A percentile compares a stretch with the other conserved stretches of the same genome.
These are phyloP conservation scores for Straminergon stramineum DNA, from an alignment of 225 moss, liverwort and hornwort species.

Conservation along the genomic window DNA sequence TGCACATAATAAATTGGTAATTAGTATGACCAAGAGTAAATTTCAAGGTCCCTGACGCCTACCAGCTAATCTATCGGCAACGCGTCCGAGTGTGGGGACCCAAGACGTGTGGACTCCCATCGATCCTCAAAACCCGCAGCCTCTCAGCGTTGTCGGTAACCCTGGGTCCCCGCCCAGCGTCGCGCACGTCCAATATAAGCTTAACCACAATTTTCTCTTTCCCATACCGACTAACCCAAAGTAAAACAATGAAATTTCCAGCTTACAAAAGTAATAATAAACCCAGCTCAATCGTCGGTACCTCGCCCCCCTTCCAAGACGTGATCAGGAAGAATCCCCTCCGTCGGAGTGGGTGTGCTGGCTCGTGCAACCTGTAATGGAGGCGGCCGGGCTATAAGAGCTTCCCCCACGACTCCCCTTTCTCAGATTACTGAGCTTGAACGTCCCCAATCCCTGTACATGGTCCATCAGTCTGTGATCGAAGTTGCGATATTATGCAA, in stretches of 20 bases:
- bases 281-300: neutral
- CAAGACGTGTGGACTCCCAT: neutral
- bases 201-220: neutral
- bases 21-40: neutral
- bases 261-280: no score
- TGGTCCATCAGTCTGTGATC: neutral
- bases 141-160: neutral
- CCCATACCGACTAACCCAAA: neutral
- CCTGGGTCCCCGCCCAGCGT: neutral
- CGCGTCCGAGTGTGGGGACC: neutral
- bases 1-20: neutral
- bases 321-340: slow-evolving; percentile 3
- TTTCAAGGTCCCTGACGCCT: neutral
- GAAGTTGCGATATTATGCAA: neutral
- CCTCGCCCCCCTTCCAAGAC: neutral
- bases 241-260: neutral
- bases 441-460: neutral
- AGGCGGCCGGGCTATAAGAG: neutral
- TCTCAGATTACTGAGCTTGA: no score
- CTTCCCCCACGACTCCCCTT: neutral
- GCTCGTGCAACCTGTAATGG: neutral
- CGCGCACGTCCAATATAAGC: neutral
- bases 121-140: neutral
- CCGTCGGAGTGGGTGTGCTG: neutral
- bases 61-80: neutral